Base-by-base conservation (phyloP, 1,284 basidiomycete species). In the Pseudozyma sp. region DNA sequence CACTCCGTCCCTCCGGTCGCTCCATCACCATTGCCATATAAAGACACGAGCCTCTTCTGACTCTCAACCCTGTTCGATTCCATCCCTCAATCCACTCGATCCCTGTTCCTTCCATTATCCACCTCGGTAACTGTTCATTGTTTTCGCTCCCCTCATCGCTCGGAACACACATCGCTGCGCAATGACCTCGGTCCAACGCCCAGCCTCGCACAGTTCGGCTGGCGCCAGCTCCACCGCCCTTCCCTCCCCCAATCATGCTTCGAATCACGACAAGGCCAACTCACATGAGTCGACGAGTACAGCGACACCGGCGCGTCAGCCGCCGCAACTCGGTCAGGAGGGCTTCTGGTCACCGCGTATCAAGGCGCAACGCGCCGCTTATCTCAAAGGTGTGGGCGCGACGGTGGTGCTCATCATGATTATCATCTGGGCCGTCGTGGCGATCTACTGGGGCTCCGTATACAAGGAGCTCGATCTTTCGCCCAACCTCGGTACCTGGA, bases 391-490 rank as follows among this genome's bases (percentile, higher is more conserved):
- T 1, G 61, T 81, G 7, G 61, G 53, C 5, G 17, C 50, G 5
- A 42, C 60, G 1, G 71, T 71, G 0, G 1, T 78, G n/a, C 7
- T 77, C 5, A 71, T 81, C 53, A 68, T 57, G 46, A 6, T 82
- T 16, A 29, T 60, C 30, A 69, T 78, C 40, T 81, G 78, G 78
- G 34, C 52, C 7, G 11, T 73, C 24, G 54, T 78, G 11, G 34
- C 71, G 7, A 79, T 83, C 50, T 81, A 81, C 65, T 82, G 81
- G 82, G 82, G 77, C 17, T 77, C 75, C 0, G 56, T 83, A 1
- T 83, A 68, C 58, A 72, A 75, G 40, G 66, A 69, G 40, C 44
- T 49, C 19, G 73, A 77, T 16, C 55, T 64, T 13, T 71, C 76
- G 2, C 73, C 75, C 30, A 70, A 78, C 17, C 65, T 81, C 43